Evolutionary conservation across 225 moss, liverwort and hornwort species (phyloP).

Genomic region (Pseudoscleropodium purum): DNA sequence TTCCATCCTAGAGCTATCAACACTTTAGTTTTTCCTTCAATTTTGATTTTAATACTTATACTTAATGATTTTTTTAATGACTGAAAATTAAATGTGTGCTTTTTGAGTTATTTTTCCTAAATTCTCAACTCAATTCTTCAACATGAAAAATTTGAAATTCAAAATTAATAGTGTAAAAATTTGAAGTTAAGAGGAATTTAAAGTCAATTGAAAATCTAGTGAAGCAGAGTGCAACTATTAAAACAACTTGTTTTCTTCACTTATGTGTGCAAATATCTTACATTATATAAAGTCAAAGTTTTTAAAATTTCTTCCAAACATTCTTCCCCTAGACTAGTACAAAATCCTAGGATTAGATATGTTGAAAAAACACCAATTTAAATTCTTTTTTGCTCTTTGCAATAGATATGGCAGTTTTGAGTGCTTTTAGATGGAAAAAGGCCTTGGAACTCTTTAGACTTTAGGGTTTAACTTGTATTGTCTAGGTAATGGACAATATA

Average conservation of each 20-base stretch:
- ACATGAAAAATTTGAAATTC: background rate
- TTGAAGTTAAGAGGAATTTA: background rate
- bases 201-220: background rate
- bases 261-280: background rate
- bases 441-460: too few relatives aligned
- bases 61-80: background rate
- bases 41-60: too few relatives aligned
- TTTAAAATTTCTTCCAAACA: background rate
- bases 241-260: background rate
- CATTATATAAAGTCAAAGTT: rapidly evolving
- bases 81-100: background rate
- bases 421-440: background rate
- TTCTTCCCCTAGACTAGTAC: background rate
- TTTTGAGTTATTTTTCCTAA: background rate
- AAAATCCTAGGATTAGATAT: background rate
- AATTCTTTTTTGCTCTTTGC: too few relatives aligned
- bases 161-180: background rate
- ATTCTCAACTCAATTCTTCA: background rate
- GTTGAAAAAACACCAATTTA: background rate
- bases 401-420: background rate
- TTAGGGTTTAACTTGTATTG: too few relatives aligned
- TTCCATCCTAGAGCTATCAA: too few relatives aligned
- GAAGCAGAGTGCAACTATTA: too few relatives aligned
- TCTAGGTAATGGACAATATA: background rate
- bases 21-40: too few relatives aligned